Evolutionary conservation across 2,329 filamentous ascomycete genomes (phyloP), one percentile per base, ranked within the genome.

Genomic region (Sporothrix luriei): DNA sequence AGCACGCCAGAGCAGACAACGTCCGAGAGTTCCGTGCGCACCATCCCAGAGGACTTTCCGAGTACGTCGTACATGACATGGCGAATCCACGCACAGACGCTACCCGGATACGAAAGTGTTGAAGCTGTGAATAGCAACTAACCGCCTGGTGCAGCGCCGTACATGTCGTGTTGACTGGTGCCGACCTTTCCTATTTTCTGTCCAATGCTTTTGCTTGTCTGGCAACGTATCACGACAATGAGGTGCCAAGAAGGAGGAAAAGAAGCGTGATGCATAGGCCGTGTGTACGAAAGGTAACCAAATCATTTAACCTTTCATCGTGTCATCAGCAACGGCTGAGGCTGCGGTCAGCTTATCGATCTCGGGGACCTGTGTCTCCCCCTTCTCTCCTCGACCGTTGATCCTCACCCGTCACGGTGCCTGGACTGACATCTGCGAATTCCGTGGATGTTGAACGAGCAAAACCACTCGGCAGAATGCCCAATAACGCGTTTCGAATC

Each of bases 11-110:
- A 46, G 38, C 21, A 19, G 38, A 5, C 40, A 46, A 5, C 9
- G 38, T 14, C 57, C 57, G 57, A 62, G n/a, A 5, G n/a, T 62
- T 46, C 57, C 57, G 57, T 62, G 43, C 38, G 57, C 57, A 62
- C 19, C 21, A 62, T 26, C 38, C 38, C n/a, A 46, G 21, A 46
- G n/a, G n/a, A 26, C 38, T 26, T 62, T 62, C 10, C 10, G 33
- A 33, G 33, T 57, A 4, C 13, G 10, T 43, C 2, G 40, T n/a
- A 21, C 61, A 64, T 43, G 43, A n/a, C 43, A 64, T 48, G 43
- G 43, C n/a, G 43, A 64, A 33, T 46, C 38, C 55, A n/a, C 21
- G n/a, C 38, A 33, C 21, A 46, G 21, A 46, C 21, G 43, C 21
- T 16, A 29, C 26, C 26, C 57, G n/a, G 43, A 46, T 62, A 62